Evolutionary conservation across 345 rosid genomes (phyloP), one percentile per base, ranked within the genome.

Genomic region (Brassica carinata): DNA sequence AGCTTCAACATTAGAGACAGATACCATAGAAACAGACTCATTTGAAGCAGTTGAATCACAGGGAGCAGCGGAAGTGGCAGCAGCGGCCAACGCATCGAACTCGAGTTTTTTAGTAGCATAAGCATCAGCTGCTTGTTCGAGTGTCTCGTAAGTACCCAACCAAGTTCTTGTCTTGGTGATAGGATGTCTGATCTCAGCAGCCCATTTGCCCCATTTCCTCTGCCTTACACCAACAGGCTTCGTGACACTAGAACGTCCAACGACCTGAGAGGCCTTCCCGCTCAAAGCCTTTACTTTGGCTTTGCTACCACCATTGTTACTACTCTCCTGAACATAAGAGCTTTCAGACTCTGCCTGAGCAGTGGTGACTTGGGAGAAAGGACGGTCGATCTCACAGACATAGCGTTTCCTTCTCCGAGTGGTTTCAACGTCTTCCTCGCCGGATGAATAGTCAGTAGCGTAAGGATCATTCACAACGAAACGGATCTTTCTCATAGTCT

Each of bases 121-220:
- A 58, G 97, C 99, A 71, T 85, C 71, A 11, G 97, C 92, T 2
- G 99, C 99, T 64, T 91, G 97, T 81, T 96, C 97, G 1, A 87
- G 90, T 2, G 98, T 94, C 19, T 87, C 75, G 48, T 79, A 96
- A 15, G 99, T 93, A 38, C 98, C 99, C 79, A 96, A 85, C 99
- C 99, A 96, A 58, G 86, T 84, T 73, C 99, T 88, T 15, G 82
- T 81, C 62, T 85, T 88, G 48, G 86, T 85, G 33, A 88, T 61
- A 1, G 99, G 99, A 70, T 96, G 89, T 14, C 98, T 81, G 36
- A 96, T 96, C 83, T 96, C 99, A 62, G 99, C 99, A 11, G 99
- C 98, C 98, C 98, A 96, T 73, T 92, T 96, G 0, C 99, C 99
- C 99, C 98, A 96, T 79, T 94, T 96, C 71, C 99, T 81, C 73